Conservation (phyloP, 208 protist species). For the Leishmania major region DNA sequence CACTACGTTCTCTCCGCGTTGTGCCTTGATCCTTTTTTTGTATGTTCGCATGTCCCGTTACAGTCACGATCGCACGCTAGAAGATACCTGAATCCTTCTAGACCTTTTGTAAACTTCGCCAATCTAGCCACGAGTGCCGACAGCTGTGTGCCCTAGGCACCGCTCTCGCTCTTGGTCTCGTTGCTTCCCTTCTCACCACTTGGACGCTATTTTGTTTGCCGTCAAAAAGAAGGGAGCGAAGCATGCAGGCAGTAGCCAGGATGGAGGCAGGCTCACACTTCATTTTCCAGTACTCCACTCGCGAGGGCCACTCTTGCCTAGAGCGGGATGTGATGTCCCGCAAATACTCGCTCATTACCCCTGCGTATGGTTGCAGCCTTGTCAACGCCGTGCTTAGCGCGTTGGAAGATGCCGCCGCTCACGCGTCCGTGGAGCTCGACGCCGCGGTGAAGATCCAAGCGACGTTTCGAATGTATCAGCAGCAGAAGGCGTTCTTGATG, state of each 20-base stretch:
- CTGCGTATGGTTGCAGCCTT: conserved; percentile 23
- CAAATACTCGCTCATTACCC: conserved; percentile 24
- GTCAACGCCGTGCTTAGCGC: conserved; percentile 31
- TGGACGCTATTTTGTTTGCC: not conserved
- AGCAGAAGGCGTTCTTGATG: conserved; percentile 27
- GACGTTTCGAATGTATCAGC: conserved; percentile 56
- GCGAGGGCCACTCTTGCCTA: conserved; percentile 10
- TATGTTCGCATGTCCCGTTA: not conserved
- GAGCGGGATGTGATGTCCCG: conserved; percentile 13
- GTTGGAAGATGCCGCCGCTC: conserved; percentile 20
- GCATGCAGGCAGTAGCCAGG: not conserved
- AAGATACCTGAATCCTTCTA: not conserved
- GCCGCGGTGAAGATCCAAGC: conserved; percentile 57
- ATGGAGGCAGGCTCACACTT: not conserved
- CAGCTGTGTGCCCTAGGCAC: not conserved
- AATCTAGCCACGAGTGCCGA: not conserved
- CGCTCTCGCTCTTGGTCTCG: not conserved
- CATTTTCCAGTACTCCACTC: conserved; percentile 20
- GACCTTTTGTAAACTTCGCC: not conserved
- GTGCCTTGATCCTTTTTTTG: not conserved
- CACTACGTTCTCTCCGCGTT: not conserved
- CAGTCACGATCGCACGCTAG: not conserved
- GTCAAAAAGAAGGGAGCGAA: not conserved
- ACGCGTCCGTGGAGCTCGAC: conserved; percentile 13
- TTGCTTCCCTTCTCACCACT: not conserved